Percentiles rank a stretch among this genome's conserved stretches.
These are phyloP conservation scores for Bauhinia variegata DNA, from an alignment of 306 rosid genomes.

Conservation along the genomic window DNA sequence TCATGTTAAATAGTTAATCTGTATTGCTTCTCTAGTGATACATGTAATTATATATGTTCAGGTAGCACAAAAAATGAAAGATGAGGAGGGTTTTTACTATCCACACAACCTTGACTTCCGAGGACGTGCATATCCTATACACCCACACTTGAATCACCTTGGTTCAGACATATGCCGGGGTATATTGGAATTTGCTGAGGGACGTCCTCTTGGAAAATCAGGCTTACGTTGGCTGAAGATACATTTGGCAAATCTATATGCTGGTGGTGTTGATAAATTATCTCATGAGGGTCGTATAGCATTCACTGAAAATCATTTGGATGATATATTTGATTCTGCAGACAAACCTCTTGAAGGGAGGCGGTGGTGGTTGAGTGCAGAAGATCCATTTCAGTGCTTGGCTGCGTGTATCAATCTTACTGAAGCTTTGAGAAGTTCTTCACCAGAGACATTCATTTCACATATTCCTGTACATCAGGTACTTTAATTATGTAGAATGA, in stretches of 20 bases:
- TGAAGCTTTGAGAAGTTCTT: slow-evolving; percentile 76
- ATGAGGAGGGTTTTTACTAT: slow-evolving; percentile 84
- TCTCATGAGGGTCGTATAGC: slow-evolving; percentile 80
- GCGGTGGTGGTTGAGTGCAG: slow-evolving; percentile 97
- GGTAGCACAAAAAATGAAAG: slow-evolving; percentile 96
- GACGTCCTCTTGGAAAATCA: slow-evolving; percentile 85
- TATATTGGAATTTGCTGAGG: slow-evolving; percentile 84
- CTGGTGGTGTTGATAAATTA: slow-evolving; percentile 92
- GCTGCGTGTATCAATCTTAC: slow-evolving; percentile 82
- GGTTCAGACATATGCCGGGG: slow-evolving; percentile 98
- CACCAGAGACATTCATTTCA: slow-evolving; percentile 83
- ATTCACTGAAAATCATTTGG: slow-evolving; percentile 80
- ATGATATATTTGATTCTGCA: slow-evolving; percentile 93
- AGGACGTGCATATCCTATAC: slow-evolving; percentile 98
- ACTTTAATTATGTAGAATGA: slow-evolving; percentile 33
- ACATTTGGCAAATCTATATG: slow-evolving; percentile 92
- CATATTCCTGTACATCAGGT: slow-evolving; percentile 98
- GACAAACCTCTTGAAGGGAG: slow-evolving; percentile 89
- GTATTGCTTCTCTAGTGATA: slow-evolving; percentile 13
- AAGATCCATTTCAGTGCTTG: slow-evolving; percentile 96
- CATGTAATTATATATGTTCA: slow-evolving; percentile 42
- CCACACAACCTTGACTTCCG: slow-evolving; percentile 96
- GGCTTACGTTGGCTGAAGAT: slow-evolving; percentile 91
- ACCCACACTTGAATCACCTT: slow-evolving; percentile 94
- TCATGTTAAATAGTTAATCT: slow-evolving; percentile 23